phyloP scores from a whole-genome alignment of 2,329 filamentous ascomycete species.

The Beauveria brongniartii region DNA sequence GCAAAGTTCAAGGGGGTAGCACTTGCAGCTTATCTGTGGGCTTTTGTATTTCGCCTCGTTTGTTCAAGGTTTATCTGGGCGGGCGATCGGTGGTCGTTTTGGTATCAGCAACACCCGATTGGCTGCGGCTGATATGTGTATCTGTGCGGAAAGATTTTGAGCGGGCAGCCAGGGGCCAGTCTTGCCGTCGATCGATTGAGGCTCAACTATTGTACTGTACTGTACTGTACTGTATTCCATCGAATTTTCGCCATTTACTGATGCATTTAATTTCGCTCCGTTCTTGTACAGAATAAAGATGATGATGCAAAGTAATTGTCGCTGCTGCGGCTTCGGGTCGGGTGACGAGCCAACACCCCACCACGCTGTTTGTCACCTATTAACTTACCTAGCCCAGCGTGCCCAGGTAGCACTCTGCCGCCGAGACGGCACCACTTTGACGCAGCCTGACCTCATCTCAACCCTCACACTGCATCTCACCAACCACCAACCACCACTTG shows the following conservation, averaged over 20 bases:
- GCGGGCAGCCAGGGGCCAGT: background rate
- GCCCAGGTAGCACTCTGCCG: background rate
- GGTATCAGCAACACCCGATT: slow-evolving; percentile 11
- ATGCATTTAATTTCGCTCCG: too few species aligned
- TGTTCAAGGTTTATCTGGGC: background rate
- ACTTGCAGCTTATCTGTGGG: slow-evolving; percentile 4
- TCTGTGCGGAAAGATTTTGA: background rate
- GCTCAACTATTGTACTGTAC: background rate
- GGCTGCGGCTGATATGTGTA: background rate
- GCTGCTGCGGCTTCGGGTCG: background rate
- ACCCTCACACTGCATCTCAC: background rate
- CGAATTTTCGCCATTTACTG: too few species aligned
- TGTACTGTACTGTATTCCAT: too few species aligned
- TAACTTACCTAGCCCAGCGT: too few species aligned
- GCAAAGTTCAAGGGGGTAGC: background rate
- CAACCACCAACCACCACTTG: background rate
- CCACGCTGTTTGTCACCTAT: background rate
- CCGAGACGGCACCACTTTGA: background rate
- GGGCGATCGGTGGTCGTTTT: background rate
- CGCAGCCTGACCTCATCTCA: background rate
- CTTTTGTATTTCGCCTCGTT: background rate
- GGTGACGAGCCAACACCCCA: background rate
- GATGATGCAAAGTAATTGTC: background rate
- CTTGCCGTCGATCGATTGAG: background rate
- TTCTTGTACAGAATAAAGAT: too few species aligned